Percentiles rank a stretch among this genome's conserved stretches.
Conservation (phyloP, 2,329 filamentous ascomycete genomes). For the Knoxdaviesia capensis region DNA sequence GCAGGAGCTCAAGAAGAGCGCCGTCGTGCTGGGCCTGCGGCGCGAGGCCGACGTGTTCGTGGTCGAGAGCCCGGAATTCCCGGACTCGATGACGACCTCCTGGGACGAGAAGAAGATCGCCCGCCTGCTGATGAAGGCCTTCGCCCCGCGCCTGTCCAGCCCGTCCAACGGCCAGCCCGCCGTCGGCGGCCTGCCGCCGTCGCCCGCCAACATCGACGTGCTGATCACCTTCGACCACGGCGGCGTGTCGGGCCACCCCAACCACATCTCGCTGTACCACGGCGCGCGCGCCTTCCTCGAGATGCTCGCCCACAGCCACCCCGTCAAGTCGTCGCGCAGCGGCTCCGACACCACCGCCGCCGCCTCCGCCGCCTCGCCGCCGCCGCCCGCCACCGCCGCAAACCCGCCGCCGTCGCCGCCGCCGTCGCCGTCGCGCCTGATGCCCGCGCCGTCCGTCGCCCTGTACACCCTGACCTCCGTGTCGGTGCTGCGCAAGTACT, state of each 20-base stretch:
- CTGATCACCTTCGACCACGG: conserved; percentile 75
- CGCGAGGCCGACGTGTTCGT: conserved; percentile 64
- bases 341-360: background rate
- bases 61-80: conserved; percentile 67
- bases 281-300: conserved; percentile 58
- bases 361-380: background rate
- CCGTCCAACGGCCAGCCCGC: background rate
- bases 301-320: conserved; percentile 32
- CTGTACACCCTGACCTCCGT: conserved; percentile 71
- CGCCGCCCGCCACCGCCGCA: too few species aligned
- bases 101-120: conserved; percentile 60
- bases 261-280: conserved; percentile 77
- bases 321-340: conserved; percentile 29
- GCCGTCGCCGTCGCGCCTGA: conserved; percentile 10
- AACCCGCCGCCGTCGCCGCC: background rate
- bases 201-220: conserved; percentile 42
- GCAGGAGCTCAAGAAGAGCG: conserved; percentile 68
- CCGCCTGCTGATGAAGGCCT: conserved; percentile 48
- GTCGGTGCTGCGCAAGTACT: conserved; percentile 60
- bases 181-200: conserved; percentile 9
- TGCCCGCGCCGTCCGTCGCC: conserved; percentile 47
- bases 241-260: conserved; percentile 77
- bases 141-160: conserved; percentile 42
- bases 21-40: conserved; percentile 52
- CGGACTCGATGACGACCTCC: conserved; percentile 65